Evolutionary conservation across 148 eudicot genomes (phyloP).

Genomic region (Vaccinium macrocarpon): DNA sequence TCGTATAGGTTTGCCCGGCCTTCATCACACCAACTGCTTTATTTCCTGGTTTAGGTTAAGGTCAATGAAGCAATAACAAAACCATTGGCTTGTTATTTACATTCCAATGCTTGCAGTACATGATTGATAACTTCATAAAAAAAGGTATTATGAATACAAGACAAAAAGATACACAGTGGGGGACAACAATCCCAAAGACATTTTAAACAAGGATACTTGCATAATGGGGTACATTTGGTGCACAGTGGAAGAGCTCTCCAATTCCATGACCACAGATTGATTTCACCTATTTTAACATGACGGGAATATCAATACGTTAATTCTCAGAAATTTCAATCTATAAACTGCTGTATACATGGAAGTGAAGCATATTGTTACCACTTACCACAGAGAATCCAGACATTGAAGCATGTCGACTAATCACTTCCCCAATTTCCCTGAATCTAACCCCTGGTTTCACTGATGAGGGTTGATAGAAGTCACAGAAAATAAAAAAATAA

Average conservation of each 20-base stretch:
- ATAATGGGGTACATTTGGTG: slow-evolving; percentile 98
- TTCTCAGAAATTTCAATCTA: background rate
- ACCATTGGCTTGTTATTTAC: background rate
- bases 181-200: slow-evolving; percentile 1
- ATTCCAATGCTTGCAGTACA: background rate
- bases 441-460: slow-evolving; percentile 96
- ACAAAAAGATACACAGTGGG: background rate
- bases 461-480: slow-evolving; percentile 20
- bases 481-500: slow-evolving; percentile 12
- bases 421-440: slow-evolving; percentile 92
- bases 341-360: background rate
- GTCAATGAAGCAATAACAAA: slow-evolving; percentile 19
- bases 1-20: slow-evolving; percentile 92
- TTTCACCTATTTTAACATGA: slow-evolving; percentile 58
- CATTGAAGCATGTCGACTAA: slow-evolving; percentile 91
- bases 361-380: slow-evolving; percentile 48
- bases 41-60: slow-evolving; percentile 70
- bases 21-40: slow-evolving; percentile 99
- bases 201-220: slow-evolving; percentile 69
- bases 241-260: slow-evolving; percentile 99
- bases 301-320: background rate
- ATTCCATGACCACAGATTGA: slow-evolving; percentile 96
- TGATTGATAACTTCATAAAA: background rate
- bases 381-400: slow-evolving; percentile 98
- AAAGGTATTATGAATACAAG: background rate